Evolutionary conservation across 306 rosid species (phyloP).

Genomic region (Coriaria nepalensis): DNA sequence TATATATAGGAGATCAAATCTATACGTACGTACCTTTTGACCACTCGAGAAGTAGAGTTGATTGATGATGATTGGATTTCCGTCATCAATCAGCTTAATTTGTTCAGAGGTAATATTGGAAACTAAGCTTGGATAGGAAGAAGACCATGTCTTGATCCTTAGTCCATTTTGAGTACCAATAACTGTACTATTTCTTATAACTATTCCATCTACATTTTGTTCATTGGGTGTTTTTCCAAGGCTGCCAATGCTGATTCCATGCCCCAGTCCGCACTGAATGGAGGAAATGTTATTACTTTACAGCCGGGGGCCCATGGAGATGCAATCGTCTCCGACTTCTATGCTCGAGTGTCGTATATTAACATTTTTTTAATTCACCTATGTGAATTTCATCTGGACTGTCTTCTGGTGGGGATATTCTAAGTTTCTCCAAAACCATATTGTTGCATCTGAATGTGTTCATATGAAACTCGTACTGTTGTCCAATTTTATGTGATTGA

Average conservation of each 20-base stretch:
- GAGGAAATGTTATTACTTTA: background rate
- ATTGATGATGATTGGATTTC: conserved; percentile 28
- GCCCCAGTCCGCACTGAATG: conserved; percentile 24
- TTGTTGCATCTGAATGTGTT: conserved; percentile 3
- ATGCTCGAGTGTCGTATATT: conserved; percentile 1
- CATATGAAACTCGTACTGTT: conserved; percentile 23
- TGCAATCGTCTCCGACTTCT: conserved; percentile 23
- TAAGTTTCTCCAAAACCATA: background rate
- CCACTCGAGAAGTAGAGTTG: conserved; percentile 18
- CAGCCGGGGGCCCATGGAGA: conserved; percentile 16
- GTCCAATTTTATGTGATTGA: conserved; percentile 2
- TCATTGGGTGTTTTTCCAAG: conserved; percentile 6
- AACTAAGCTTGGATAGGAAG: conserved; percentile 4
- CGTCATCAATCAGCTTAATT: conserved; percentile 8
- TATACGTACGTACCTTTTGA: conserved; percentile 7
- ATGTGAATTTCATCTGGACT: conserved; percentile 21
- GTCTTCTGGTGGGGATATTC: conserved; percentile 13
- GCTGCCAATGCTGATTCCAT: conserved; percentile 33
- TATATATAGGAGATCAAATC: background rate
- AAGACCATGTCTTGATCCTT: conserved; percentile 26
- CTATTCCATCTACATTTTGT: background rate
- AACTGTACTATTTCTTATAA: conserved; percentile 9
- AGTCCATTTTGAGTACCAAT: conserved; percentile 24
- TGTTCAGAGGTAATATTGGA: conserved; percentile 9
- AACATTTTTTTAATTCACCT: background rate